These are phyloP conservation scores for Acer campestre DNA, from an alignment of 345 rosid genomes.

Conservation along the genomic window DNA sequence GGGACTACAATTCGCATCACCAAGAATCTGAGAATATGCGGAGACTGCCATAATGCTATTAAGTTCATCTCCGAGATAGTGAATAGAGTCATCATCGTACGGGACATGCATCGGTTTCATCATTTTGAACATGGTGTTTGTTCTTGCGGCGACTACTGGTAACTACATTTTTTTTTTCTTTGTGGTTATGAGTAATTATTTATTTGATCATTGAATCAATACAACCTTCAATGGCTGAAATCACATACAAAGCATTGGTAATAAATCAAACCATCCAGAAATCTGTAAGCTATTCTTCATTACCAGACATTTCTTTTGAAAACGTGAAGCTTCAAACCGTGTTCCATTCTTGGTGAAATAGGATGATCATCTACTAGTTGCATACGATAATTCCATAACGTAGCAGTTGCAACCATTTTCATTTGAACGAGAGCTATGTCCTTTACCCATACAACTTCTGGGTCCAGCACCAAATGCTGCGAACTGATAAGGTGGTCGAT, in stretches of 20 bases:
- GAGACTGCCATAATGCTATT: conserved; percentile 1
- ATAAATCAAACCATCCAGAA: no score
- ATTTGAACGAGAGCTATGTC: conserved; percentile 22
- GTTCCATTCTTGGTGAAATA: conserved; percentile 9
- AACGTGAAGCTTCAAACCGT: conserved; percentile 9
- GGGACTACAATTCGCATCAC: conserved; percentile 1
- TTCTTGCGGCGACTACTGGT: conserved; percentile 4
- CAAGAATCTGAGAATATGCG: neutral
- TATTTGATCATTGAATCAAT: no score
- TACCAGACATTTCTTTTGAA: neutral
- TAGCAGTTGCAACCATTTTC: conserved; percentile 13
- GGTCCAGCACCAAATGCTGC: conserved; percentile 28
- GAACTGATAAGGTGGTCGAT: conserved; percentile 28
- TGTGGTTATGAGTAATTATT: neutral
- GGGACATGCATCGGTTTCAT: conserved; percentile 9
- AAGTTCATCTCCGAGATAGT: neutral
- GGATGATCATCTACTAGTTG: conserved; percentile 13
- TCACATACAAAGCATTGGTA: no score
- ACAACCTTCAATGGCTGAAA: no score
- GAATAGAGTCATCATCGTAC: neutral
- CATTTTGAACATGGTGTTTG: neutral
- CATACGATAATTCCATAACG: conserved; percentile 23
- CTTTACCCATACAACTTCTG: conserved; percentile 30
- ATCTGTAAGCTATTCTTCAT: no score
- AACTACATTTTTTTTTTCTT: neutral